Evolutionary conservation across 768 basidiomycete species (phyloP), one percentile per base, ranked within the genome.

Genomic region (Porpolomopsis calyptriformis): DNA sequence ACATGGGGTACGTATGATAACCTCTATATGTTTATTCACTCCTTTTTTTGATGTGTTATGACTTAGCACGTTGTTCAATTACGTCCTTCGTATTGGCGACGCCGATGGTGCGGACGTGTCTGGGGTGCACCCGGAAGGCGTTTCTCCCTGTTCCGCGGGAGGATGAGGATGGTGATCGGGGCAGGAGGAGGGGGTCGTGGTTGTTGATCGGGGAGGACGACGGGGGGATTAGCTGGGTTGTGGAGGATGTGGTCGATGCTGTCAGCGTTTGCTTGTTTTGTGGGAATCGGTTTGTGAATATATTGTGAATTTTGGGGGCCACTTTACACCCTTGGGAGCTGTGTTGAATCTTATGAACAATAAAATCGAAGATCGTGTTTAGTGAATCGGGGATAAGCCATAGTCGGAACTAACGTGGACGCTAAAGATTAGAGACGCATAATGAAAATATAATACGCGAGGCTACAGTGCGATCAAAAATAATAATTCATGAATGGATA

Each of bases 61-160:
- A 23, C 25, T 38, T 54, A 89, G 87, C 71, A 41, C 80, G 87
- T 24, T 90, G 88, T 58, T 84, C 85, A 9, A 70, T 87, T 40
- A 90, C 87, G 31, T 82, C 82, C 19, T 82, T 85, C 60, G 76
- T 90, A 46, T 70, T 90, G 24, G 73, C 84, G n/a, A 88, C 85
- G 40, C 73, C 85, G 11, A 70, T 70, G 61, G 82, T 86, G 27
- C 74, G 85, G 47, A 88, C 86, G 14, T 91, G 88, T 59, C 66
- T 87, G 23, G 83, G 85, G 40, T 91, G 88, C 57, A 75, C 75
- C 56, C 73, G 86, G 51, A 90, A 89, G 60, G 83, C 85, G 16
- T 77, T 88, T 54, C 68, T 84, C 11, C 77, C 85, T n/a, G 63
- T 69, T 24, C 74, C 73, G 42, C 50, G 60, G 51, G 51, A 56